Conservation (phyloP, 148 eudicot species). For the Fallopia convolvulus region DNA sequence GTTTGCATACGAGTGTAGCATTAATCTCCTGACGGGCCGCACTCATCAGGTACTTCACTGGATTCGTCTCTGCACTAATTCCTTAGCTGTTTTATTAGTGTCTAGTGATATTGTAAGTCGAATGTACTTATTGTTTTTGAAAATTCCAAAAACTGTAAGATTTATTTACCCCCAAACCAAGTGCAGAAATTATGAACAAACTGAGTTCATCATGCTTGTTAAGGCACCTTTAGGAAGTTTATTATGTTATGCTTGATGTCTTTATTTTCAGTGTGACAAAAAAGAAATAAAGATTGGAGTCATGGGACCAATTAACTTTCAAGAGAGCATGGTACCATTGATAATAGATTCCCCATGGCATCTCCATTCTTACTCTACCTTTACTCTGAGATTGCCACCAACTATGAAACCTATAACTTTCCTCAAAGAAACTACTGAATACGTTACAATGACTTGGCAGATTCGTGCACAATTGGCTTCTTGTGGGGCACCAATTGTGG, state of each 20-base stretch:
- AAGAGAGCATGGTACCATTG: background rate
- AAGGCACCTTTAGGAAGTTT: background rate
- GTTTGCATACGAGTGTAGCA: conserved; percentile 82
- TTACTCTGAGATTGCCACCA: background rate
- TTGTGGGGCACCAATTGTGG: conserved; percentile 83
- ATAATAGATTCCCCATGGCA: background rate
- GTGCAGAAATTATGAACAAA: background rate
- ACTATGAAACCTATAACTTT: background rate
- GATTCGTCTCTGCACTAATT: background rate
- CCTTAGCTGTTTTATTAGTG: background rate
- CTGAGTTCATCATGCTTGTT: background rate
- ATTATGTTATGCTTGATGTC: background rate
- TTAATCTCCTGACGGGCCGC: conserved; percentile 87
- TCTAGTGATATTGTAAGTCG: background rate
- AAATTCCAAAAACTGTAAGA: background rate
- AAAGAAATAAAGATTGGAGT: background rate
- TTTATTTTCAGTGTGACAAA: background rate
- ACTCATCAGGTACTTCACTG: conserved; percentile 81
- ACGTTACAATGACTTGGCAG: conserved; percentile 24
- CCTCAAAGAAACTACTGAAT: background rate
- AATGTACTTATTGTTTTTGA: background rate
- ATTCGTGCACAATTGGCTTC: conserved; percentile 96
- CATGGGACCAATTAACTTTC: too few relatives aligned
- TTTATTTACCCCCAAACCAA: background rate
- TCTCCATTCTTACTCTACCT: background rate